Conservation (phyloP, 345 rosid species). For the Moricandia arvensis region DNA sequence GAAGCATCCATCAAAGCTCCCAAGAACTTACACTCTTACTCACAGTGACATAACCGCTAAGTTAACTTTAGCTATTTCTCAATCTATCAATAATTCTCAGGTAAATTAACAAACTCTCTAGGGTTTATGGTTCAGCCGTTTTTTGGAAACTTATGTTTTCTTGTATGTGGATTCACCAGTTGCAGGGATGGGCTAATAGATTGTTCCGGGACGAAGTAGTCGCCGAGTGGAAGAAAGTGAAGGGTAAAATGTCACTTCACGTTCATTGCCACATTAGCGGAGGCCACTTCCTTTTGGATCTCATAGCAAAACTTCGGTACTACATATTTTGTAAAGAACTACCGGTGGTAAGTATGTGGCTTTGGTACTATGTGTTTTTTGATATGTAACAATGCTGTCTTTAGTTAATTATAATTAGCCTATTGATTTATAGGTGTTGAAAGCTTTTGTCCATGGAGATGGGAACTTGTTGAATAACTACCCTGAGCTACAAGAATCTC, state of each 20-base stretch:
- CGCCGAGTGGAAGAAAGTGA: conserved; percentile 97
- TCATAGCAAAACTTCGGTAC: neutral
- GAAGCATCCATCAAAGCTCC: conserved; percentile 86
- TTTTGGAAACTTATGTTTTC: neutral
- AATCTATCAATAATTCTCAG: conserved; percentile 86
- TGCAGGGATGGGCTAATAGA: conserved; percentile 89
- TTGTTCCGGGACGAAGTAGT: conserved; percentile 94
- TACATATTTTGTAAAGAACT: neutral
- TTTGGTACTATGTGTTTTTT: neutral
- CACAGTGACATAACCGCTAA: conserved; percentile 87
- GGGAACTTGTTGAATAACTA: conserved; percentile 60
- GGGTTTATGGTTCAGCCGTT: neutral
- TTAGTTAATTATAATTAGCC: neutral
- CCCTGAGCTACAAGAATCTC: conserved; percentile 81
- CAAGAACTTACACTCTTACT: conserved; percentile 92
- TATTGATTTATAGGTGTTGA: conserved; percentile 50
- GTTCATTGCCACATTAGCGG: conserved; percentile 99
- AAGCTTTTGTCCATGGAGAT: conserved; percentile 90
- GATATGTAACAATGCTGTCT: neutral
- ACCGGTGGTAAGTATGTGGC: neutral
- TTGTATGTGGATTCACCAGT: conserved; percentile 41
- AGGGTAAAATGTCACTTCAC: conserved; percentile 89
- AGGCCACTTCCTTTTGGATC: conserved; percentile 35
- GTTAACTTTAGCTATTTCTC: conserved; percentile 36
- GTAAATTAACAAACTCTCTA: conserved; percentile 33